Conservation (phyloP, 768 basidiomycete genomes). For the Suillus hirtellus region DNA sequence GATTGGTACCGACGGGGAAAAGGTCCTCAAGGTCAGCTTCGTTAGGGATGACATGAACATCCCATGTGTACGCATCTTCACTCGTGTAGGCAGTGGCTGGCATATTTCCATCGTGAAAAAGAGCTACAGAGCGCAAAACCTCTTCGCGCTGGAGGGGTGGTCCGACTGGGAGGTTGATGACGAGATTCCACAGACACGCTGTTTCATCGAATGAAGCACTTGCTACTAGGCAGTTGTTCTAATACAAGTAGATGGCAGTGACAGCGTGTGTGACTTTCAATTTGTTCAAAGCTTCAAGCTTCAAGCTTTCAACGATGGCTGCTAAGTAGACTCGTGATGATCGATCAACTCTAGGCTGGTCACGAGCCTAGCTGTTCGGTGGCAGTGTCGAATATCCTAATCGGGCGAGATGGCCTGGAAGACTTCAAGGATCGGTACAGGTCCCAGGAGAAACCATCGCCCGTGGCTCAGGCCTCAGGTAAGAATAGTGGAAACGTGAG, state of each 20-base stretch:
- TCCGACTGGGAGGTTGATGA: neutral
- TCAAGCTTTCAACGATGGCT: no score
- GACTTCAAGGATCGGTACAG: no score
- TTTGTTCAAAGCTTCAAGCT: neutral
- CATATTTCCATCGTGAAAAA: neutral
- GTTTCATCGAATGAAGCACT: neutral
- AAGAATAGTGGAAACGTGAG: no score
- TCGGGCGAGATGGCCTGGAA: neutral
- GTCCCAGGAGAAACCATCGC: no score
- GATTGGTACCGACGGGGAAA: neutral
- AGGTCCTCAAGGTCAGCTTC: neutral
- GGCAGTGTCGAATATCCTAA: neutral
- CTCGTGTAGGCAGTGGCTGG: neutral
- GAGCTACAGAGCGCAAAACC: neutral
- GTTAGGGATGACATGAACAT: neutral
- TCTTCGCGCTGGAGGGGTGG: neutral
- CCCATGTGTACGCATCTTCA: neutral
- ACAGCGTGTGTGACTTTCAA: neutral
- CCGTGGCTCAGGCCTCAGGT: no score
- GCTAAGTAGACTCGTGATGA: no score
- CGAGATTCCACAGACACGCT: neutral
- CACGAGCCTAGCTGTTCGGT: no score
- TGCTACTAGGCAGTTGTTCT: neutral
- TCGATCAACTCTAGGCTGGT: no score
- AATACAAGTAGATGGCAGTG: neutral